Evolutionary conservation across 2,329 filamentous ascomycete genomes (phyloP), one percentile per base, ranked within the genome.

Genomic region (Dichotomopilus funicola): DNA sequence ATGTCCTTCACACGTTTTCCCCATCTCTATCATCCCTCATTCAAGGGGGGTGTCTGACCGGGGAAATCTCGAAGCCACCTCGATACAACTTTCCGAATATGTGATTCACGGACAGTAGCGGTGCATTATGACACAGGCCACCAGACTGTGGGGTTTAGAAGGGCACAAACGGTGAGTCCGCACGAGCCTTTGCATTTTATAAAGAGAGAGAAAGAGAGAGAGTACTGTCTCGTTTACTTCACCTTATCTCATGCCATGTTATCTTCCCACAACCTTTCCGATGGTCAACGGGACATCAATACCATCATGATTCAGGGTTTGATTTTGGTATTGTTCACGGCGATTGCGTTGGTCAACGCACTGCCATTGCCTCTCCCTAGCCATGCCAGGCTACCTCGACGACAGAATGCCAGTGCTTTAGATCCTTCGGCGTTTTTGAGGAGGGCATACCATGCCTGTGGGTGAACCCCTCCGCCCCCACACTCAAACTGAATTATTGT

Each of bases 361-460:
- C n/a, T 33, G 11, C 31, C 27, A 10, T 51, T 33, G 5, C 19
- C 19, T 13, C 35, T 10, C 35, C 12, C 9, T 3, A 1, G 19
- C 11, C 11, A 4, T 4, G 10, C 5, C 10, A 6, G 3, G 10
- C 7, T 19, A 10, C 59, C 11, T 19, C 38, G 11, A 11, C 57
- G 12, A 57, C 61, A 63, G 43, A 59, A 42, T 33, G 51, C 59
- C 40, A 54, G 61, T 12, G 49, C 11, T 5, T 41, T 61, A 3
- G 54, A 52, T 36, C 35, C 49, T 1, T 54, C 60, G 1, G 49
- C 50, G 2, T 62, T 63, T 43, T 36, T 66, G 8, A 58, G 63
- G 12, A 59, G 63, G 49, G 62, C 57, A 1, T 64, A 56, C 33
- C 64, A 66, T 38, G 58, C 59, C 11, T 64, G 64, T 65, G 50